Conservation (phyloP, 1,284 basidiomycete genomes). For the Pterulicium gracile region DNA sequence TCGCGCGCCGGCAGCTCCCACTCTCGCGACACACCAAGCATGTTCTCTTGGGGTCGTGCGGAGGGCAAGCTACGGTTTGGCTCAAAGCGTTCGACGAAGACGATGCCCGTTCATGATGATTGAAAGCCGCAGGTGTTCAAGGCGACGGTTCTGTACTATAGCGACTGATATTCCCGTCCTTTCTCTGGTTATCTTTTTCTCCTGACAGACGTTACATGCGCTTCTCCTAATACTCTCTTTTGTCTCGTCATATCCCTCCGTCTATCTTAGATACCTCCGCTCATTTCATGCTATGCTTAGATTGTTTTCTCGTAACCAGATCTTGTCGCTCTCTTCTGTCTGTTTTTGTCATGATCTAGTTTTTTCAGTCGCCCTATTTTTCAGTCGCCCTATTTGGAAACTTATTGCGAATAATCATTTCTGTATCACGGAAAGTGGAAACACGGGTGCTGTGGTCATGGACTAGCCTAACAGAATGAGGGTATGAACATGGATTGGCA, state of each 20-base stretch:
- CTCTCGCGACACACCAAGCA: slow-evolving; percentile 47
- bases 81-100: slow-evolving; percentile 52
- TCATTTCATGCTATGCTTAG: not conserved
- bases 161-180: not conserved
- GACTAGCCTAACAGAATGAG: no score
- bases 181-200: not conserved
- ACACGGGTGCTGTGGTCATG: no score
- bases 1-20: slow-evolving; percentile 60
- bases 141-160: not conserved
- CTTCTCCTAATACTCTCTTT: not conserved
- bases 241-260: not conserved
- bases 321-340: not conserved
- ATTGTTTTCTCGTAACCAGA: no score
- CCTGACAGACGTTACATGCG: not conserved
- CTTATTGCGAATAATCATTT: no score
- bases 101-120: slow-evolving; percentile 26
- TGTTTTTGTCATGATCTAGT: not conserved
- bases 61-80: slow-evolving; percentile 59
- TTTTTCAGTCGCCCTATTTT: no score
- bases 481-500: no score
- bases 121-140: slow-evolving; percentile 7
- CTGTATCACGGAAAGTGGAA: no score
- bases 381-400: no score
- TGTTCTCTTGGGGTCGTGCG: slow-evolving; percentile 53
- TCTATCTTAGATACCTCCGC: not conserved